A percentile compares a stretch with the other conserved stretches of the same genome.
These are phyloP conservation scores for Geosiphon pyriformis DNA, from an alignment of 192 early-diverging fungal species.

Conservation along the genomic window DNA sequence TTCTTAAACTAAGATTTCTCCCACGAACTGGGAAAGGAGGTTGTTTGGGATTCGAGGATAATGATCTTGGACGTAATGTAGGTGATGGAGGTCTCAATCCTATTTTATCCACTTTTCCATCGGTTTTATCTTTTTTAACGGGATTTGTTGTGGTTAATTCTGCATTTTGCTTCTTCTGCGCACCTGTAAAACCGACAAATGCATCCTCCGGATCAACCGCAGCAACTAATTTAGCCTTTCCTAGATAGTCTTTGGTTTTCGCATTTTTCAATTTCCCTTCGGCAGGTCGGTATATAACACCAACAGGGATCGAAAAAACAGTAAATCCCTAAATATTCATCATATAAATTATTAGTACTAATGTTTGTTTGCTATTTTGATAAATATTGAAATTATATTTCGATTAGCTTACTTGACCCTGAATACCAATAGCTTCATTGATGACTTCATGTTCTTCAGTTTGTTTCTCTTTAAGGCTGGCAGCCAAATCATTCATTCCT, in stretches of 20 bases:
- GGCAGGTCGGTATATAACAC: slow-evolving; percentile 77
- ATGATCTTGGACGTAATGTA: slow-evolving; percentile 2
- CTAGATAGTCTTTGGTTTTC: slow-evolving; percentile 72
- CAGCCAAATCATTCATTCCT: slow-evolving; percentile 68
- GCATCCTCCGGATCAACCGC: slow-evolving; percentile 55
- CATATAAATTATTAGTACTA: slow-evolving; percentile 10
- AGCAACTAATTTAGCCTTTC: slow-evolving; percentile 80
- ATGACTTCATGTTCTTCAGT: slow-evolving; percentile 68
- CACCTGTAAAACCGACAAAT: slow-evolving; percentile 61
- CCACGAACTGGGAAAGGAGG: slow-evolving; percentile 10
- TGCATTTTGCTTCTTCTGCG: slow-evolving; percentile 21
- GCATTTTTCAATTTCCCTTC: slow-evolving; percentile 81
- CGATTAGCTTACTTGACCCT: slow-evolving; percentile 34
- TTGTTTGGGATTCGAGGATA: slow-evolving; percentile 14
- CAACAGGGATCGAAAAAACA: slow-evolving; percentile 73
- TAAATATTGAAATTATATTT: not conserved
- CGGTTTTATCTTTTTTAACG: slow-evolving; percentile 13
- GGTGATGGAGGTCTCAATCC: not conserved
- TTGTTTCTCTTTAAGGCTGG: slow-evolving; percentile 53
- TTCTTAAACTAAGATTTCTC: not conserved
- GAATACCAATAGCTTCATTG: slow-evolving; percentile 55
- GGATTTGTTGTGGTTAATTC: slow-evolving; percentile 14
- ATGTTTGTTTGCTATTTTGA: not conserved
- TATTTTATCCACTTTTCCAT: not conserved
- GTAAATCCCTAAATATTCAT: slow-evolving; percentile 54